Percentiles rank a stretch among this genome's conserved stretches.
phyloP scores from a whole-genome alignment of 2,329 filamentous ascomycete genomes.

The Pseudopithomyces chartarum region DNA sequence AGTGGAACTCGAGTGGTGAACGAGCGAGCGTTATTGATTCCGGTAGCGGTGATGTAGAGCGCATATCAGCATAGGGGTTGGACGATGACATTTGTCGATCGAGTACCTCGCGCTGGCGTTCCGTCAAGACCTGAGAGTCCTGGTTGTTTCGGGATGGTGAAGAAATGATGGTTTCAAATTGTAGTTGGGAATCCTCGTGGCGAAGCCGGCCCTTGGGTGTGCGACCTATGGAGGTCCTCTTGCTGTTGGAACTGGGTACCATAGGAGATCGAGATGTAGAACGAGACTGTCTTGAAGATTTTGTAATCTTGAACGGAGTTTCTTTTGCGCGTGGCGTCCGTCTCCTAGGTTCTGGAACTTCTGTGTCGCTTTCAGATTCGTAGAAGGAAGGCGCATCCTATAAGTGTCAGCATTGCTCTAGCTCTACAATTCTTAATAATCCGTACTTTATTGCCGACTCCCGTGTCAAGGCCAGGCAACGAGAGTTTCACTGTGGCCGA shows the following conservation, averaged over 20 bases:
- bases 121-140: constrained; percentile 77
- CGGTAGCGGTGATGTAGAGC: constrained; percentile 23
- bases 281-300: constrained; percentile 25
- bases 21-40: constrained; percentile 13
- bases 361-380: constrained; percentile 41
- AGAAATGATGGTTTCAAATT: constrained; percentile 72
- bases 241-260: constrained; percentile 22
- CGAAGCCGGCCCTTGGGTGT: constrained; percentile 62
- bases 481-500: constrained; percentile 59
- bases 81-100: constrained; percentile 70
- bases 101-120: constrained; percentile 77
- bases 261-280: constrained; percentile 38
- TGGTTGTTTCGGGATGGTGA: constrained; percentile 54
- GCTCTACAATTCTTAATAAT: constrained; percentile 24
- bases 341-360: constrained; percentile 10
- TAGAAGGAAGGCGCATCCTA: constrained; percentile 38
- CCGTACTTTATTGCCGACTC: constrained; percentile 46
- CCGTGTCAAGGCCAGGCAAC: constrained; percentile 54
- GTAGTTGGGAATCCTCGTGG: constrained; percentile 82
- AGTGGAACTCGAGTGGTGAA: constrained; percentile 36
- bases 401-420: constrained; percentile 11
- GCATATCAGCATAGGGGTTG: constrained; percentile 69
- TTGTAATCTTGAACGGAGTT: constrained; percentile 34
- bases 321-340: constrained; percentile 30
- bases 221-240: constrained; percentile 27